Percentiles rank a stretch among this genome's conserved stretches.
phyloP scores from a whole-genome alignment of 331 rosid genomes.

The Pyrus hybrid region DNA sequence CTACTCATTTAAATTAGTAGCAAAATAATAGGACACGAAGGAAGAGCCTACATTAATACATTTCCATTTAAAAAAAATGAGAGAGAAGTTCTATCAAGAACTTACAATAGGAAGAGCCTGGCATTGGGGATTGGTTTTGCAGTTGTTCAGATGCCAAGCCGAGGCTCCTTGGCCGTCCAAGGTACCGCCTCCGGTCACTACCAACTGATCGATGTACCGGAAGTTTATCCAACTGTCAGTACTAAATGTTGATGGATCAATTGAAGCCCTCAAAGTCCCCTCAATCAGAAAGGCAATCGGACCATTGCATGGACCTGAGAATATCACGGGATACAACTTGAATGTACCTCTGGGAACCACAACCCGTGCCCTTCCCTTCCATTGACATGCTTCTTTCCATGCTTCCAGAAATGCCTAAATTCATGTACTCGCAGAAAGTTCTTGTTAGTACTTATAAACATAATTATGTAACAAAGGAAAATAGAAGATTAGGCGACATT shows the following conservation, averaged over 20 bases:
- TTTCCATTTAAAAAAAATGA: neutral
- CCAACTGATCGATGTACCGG: constrained; percentile 21
- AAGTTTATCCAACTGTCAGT: constrained; percentile 21
- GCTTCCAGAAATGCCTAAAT: constrained; percentile 27
- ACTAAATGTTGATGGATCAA: constrained; percentile 1
- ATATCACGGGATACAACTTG: constrained; percentile 9
- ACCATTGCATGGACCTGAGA: constrained; percentile 33
- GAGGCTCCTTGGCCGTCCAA: constrained; percentile 29
- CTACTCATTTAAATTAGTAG: neutral
- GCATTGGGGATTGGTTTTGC: constrained; percentile 13
- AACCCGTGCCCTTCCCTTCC: constrained; percentile 23
- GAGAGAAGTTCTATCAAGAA: neutral
- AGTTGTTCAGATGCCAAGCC: constrained; percentile 29
- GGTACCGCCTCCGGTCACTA: constrained; percentile 29
- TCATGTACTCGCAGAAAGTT: neutral
- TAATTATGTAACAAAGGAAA: too few relatives aligned
- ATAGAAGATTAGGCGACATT: too few relatives aligned
- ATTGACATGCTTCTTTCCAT: constrained; percentile 32
- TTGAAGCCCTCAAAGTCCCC: constrained; percentile 22
- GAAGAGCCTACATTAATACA: too few relatives aligned
- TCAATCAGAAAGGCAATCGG: constrained; percentile 13
- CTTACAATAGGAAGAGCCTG: constrained; percentile 24
- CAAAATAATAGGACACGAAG: neutral
- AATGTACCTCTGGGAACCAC: constrained; percentile 23
- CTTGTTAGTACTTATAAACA: too few relatives aligned